These are phyloP conservation scores for Pyropia haitanensis DNA, from an alignment of 23 red algal species.

Conservation along the genomic window DNA sequence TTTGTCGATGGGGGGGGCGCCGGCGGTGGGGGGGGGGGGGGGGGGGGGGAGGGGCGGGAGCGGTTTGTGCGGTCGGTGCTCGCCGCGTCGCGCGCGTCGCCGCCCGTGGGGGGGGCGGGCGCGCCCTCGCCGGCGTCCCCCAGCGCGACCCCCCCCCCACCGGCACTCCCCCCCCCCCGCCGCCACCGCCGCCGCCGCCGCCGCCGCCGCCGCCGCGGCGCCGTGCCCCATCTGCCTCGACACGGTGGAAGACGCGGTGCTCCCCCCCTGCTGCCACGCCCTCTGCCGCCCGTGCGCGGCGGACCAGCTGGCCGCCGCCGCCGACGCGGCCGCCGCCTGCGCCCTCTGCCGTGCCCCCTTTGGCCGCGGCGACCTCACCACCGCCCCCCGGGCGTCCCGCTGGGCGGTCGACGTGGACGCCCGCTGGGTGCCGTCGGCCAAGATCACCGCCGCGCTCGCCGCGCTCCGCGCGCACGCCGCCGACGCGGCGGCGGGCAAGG, in stretches of 20 bases:
- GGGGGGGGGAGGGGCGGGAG: no score
- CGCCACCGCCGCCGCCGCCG: no score
- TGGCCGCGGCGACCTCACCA: background rate
- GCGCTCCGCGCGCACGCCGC: slow-evolving; percentile 6
- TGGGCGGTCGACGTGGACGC: background rate
- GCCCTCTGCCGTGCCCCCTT: background rate
- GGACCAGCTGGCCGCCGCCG: background rate
- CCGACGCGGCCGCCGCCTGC: background rate
- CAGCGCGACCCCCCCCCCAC: no score
- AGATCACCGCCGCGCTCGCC: slow-evolving; percentile 25
- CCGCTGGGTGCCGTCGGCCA: slow-evolving; percentile 10
- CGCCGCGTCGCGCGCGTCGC: no score
- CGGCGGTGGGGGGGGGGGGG: no score
- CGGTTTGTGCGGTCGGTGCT: no score
- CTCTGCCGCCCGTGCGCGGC: background rate
- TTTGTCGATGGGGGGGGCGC: no score
- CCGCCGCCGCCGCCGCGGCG: no score
- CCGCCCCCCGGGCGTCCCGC: background rate
- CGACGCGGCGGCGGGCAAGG: slow-evolving; percentile 37
- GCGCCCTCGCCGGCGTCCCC: no score
- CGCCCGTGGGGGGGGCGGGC: no score
- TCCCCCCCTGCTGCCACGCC: background rate
- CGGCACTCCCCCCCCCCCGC: no score
- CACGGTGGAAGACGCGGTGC: slow-evolving; percentile 11
- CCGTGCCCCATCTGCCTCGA: slow-evolving; percentile 20